Base-by-base conservation (phyloP, 768 basidiomycete species). In the Tubosaeta sp. region DNA sequence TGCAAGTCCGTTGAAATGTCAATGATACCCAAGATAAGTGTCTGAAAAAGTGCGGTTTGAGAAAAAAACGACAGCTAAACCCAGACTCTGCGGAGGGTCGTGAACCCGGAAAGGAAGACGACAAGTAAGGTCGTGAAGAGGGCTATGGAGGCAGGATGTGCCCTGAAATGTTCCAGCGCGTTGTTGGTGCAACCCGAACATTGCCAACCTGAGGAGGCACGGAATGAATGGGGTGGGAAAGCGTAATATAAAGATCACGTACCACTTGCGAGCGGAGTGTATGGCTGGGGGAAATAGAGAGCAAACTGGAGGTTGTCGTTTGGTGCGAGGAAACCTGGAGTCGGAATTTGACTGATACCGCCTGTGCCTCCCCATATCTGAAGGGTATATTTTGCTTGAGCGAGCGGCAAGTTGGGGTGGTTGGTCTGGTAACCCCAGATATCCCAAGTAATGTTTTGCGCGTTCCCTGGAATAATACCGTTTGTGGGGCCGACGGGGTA, bases 401-500 rank as follows among this genome's bases (percentile, higher is more conserved):
- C 81, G 39, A 86, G 76, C 5, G 83, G 83, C n/a, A 75, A 65
- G 31, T 70, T 72, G 1, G 77, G 76, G 31, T 81, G 66, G 13
- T 69, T 57, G 3, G 56, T 56, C 55, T 85, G 77, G 68, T 80
- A 84, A 45, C 72, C 73, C 59, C 74, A 86, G 3, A 79, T 76
- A 58, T 82, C 78, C 86, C 86, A 87, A 1, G 75, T 71, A 13
- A 79, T 70, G 46, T 67, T 67, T 40, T 79, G 81, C 0, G 78
- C 73, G 10, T 70, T 66, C 0, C 82, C 86, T 0, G 77, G 64
- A 12, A 84, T 72, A 53, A 77, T 65, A 25, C 80, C 77, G 55
- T 79, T 59, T 12, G 80, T 72, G 2, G 82, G 79, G 0, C 83
- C 84, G 8, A 87, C 73, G 1, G 82, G 78, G 60, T 84, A 87